Base-by-base conservation (phyloP, 495 filamentous ascomycete genomes). In the Collariella sp. region DNA sequence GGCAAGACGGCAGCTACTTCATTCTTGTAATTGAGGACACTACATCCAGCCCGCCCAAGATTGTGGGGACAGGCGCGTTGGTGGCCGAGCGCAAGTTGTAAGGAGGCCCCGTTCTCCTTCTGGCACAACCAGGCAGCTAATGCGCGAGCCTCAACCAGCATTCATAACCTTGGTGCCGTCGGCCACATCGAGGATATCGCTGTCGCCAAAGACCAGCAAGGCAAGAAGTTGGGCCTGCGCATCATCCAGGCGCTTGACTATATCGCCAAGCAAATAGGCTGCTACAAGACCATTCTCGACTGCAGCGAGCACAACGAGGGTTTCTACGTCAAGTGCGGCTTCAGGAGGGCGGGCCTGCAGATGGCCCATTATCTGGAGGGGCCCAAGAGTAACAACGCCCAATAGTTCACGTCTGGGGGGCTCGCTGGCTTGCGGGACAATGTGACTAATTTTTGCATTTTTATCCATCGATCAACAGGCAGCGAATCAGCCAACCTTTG, bases 111-210 rank as follows among this genome's bases (percentile, higher is more conserved):
- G 38, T 56, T 0, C 22, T 34, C 38, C 40, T 33, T 18, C 31
- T 33, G 40, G 13, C 35, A 38, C 36, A 12, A 15, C 6, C 3
- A 23, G 36, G 52, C 20, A 50, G 38, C 63, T 52, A 31, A 58
- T 54, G 29, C 42, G 45, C 20, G 19, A 20, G 11, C 45, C 33
- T 26, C 53, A 56, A 4, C 31, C 57, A 86, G 84, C 64, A 85
- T 89, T 61, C 84, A 88, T 58, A 79, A 80, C 48, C 76, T 88
- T 44, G 85, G 84, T 19, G 58, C 79, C 6, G 90, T 96, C n/a
- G 93, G 91, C 1, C 93, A 98, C 67, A 95, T 98, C 72, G 93
- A 98, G 72, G 93, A 98, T 70, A 96, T 98, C 71, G 89, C 93
- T 7, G 91, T 98, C 22, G 82, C 85, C 56, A 87, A 89, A 70